phyloP scores from a whole-genome alignment of 768 basidiomycete genomes.

The Cystobasidium ongulense region DNA sequence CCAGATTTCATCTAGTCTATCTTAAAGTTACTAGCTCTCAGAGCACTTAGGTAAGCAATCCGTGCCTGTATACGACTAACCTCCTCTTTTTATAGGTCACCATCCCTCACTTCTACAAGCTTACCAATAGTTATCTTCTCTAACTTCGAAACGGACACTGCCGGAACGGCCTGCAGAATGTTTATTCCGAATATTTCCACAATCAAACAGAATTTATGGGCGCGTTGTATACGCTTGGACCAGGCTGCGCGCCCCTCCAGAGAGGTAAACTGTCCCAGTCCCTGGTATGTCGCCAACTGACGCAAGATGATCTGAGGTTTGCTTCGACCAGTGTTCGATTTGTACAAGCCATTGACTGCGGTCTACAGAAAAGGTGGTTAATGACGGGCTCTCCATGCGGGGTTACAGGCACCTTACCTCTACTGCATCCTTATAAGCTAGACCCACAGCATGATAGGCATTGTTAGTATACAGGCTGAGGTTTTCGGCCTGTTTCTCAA shows the following conservation, averaged over 20 bases:
- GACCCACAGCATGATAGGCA: background rate
- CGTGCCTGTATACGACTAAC: background rate
- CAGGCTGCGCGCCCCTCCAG: slow-evolving; percentile 6
- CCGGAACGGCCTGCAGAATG: slow-evolving; percentile 3
- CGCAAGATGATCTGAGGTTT: background rate
- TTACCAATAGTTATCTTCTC: slow-evolving; percentile 9
- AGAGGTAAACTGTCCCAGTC: slow-evolving; percentile 2
- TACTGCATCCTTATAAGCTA: background rate
- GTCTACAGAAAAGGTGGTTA: background rate
- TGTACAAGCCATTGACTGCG: background rate
- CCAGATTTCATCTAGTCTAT: background rate
- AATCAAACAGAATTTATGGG: slow-evolving; percentile 10
- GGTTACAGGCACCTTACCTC: background rate
- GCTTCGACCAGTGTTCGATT: slow-evolving; percentile 1
- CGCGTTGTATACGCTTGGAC: slow-evolving; percentile 9
- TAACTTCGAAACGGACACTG: background rate
- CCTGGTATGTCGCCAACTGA: slow-evolving; percentile 5
- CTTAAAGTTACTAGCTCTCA: background rate
- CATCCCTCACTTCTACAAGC: slow-evolving; percentile 1
- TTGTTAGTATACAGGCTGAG: background rate
- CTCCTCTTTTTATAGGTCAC: background rate
- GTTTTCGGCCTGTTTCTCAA: slow-evolving; percentile 8
- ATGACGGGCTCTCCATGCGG: background rate
- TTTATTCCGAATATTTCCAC: background rate
- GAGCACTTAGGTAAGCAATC: background rate